Percentiles rank a stretch among this genome's conserved stretches.
These are phyloP conservation scores for Spongispora temasekensis DNA, from an alignment of 1,284 basidiomycete genomes.

Conservation along the genomic window DNA sequence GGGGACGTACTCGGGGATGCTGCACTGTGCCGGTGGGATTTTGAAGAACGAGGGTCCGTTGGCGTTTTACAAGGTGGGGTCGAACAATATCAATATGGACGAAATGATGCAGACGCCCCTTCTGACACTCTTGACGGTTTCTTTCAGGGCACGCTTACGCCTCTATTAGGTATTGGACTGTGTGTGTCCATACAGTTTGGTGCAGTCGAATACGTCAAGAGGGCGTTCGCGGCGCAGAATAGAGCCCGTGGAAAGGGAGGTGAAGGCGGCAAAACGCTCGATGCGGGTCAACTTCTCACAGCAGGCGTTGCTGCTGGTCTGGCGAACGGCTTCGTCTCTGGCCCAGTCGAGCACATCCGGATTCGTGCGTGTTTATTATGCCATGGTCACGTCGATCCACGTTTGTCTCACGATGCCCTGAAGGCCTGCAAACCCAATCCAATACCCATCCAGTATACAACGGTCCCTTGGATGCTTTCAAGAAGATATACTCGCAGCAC, in stretches of 20 bases:
- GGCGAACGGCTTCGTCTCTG: conserved; percentile 90
- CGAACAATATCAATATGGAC: not conserved
- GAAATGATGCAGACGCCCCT: too few relatives aligned
- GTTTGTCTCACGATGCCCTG: conserved; percentile 8
- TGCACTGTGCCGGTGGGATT: conserved; percentile 88
- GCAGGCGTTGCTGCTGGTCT: conserved; percentile 87
- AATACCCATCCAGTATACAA: conserved; percentile 69
- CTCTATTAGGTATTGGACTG: conserved; percentile 90
- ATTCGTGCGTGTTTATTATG: conserved; percentile 79
- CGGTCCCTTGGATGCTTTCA: conserved; percentile 87
- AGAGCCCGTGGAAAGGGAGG: conserved; percentile 56
- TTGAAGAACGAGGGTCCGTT: conserved; percentile 89
- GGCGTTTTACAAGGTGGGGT: conserved; percentile 91
- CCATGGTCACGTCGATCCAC: not conserved
- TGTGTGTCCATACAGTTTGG: conserved; percentile 98
- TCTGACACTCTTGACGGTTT: not conserved
- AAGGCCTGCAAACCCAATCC: conserved; percentile 88
- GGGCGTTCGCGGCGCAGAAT: conserved; percentile 73
- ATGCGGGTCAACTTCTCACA: conserved; percentile 67
- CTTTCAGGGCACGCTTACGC: conserved; percentile 85
- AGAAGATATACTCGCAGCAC: conserved; percentile 72
- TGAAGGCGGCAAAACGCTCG: conserved; percentile 57
- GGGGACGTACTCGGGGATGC: conserved; percentile 86
- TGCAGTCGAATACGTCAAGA: conserved; percentile 87
- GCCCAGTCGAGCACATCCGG: conserved; percentile 97